Evolutionary conservation across 495 filamentous ascomycete genomes (phyloP), one percentile per base, ranked within the genome.

Genomic region (Penicillium cosmopolitanum): DNA sequence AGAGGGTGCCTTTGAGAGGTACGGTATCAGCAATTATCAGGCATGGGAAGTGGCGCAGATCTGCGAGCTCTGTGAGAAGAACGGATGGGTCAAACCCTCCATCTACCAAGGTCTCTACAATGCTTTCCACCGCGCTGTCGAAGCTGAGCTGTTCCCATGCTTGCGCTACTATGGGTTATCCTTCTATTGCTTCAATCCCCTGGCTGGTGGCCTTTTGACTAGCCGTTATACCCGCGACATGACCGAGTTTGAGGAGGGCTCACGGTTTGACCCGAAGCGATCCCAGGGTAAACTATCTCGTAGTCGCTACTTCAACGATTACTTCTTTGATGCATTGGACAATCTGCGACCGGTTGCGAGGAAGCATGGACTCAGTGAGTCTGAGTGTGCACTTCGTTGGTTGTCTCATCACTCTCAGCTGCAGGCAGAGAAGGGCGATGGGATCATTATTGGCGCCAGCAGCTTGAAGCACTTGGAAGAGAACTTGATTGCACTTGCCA

Each of bases 71-170:
- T 48, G 61, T 8, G 42, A 16, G 0, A 57, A 55, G 9, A 36
- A 64, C 28, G 35, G 47, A 16, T 53, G 54, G n/a, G 36, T 64
- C 13, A 42, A 23, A 13, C 64, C 61, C 12, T 18, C 56, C 1
- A 50, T 68, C 34, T 68, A 62, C 48, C 53, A 66, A 50, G 57
- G 66, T 34, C 58, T 74, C 5, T 82, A 80, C 60, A 81, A 77
- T 57, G 51, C 74, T 0, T 53, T 80, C 3, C 67, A 73, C 4
- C 75, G 79, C 5, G 65, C 64, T 25, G 66, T 66, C 25, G 82
- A 85, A 64, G 68, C 62, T 4, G 73, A 79, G 34, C 68, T 85
- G 15, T 73, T 87, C 38, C 81, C 83, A n/a, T 74, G 80, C 28
- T 66, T 87, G 5, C 67, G 78, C 6, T 59, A 82, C 42, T 77